Conservation (phyloP, 2,329 filamentous ascomycete species). For the Dothideomycetes sp. region DNA sequence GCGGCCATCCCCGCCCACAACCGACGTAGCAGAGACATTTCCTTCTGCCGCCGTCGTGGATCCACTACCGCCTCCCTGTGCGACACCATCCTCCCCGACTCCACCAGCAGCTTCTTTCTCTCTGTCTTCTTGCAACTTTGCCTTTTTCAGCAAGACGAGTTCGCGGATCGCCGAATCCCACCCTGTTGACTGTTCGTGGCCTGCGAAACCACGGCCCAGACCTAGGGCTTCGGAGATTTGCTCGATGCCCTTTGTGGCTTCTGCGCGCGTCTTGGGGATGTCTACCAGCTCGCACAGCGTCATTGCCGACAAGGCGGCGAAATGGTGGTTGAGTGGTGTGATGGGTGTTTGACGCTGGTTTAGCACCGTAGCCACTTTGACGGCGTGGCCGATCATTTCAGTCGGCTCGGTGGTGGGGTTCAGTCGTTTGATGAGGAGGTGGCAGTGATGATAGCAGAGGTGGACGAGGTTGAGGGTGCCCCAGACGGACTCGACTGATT, state of each 20-base stretch:
- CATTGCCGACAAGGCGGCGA: conserved; percentile 48
- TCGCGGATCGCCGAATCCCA: conserved; percentile 49
- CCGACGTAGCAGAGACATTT: conserved; percentile 11
- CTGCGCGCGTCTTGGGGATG: conserved; percentile 44
- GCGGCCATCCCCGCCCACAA: conserved; percentile 8
- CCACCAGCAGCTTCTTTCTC: no score
- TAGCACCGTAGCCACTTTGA: conserved; percentile 48
- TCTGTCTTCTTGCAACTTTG: conserved; percentile 32
- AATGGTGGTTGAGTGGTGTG: conserved; percentile 58
- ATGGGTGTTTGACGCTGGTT: conserved; percentile 43
- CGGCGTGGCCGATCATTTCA: conserved; percentile 50
- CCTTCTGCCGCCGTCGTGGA: conserved; percentile 7
- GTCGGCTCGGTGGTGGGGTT: conserved; percentile 44
- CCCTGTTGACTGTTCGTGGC: conserved; percentile 34
- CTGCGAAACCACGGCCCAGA: conserved; percentile 29
- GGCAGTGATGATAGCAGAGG: conserved; percentile 59
- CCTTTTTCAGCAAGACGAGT: conserved; percentile 32
- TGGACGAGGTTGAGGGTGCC: conserved; percentile 49
- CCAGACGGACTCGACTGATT: conserved; percentile 45
- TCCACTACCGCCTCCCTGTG: conserved; percentile 11
- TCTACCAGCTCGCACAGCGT: conserved; percentile 50
- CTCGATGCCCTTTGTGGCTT: conserved; percentile 45
- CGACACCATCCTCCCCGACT: conserved; percentile 40
- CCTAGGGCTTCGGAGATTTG: conserved; percentile 44
- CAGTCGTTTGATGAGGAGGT: conserved; percentile 52